Conservation (phyloP, 2,329 filamentous ascomycete genomes). For the Lasiodiplodia citricola region DNA sequence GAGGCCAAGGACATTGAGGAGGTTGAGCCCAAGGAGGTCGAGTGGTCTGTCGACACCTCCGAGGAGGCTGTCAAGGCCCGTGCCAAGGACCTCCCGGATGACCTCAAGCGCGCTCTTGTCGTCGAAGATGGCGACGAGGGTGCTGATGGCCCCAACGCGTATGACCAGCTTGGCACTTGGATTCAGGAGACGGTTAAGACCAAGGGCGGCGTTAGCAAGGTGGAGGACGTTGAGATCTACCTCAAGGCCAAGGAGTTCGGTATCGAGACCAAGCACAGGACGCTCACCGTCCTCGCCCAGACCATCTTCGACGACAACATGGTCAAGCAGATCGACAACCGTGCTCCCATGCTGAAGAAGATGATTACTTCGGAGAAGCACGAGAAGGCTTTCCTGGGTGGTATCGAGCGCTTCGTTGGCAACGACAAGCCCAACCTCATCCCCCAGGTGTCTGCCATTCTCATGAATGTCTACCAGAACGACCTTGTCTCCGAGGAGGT, state of each 20-base stretch:
- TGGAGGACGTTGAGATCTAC: slow-evolving; percentile 91
- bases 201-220: slow-evolving; percentile 73
- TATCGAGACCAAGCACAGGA: slow-evolving; percentile 93
- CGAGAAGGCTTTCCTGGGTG: slow-evolving; percentile 93
- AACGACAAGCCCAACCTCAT: slow-evolving; percentile 82
- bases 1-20: slow-evolving; percentile 75
- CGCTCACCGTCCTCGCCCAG: slow-evolving; percentile 87
- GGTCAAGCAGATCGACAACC: slow-evolving; percentile 81
- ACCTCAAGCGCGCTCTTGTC: slow-evolving; percentile 90
- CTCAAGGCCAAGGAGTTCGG: slow-evolving; percentile 96
- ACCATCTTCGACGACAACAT: slow-evolving; percentile 93
- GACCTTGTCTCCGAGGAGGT: slow-evolving; percentile 89
- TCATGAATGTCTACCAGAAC: slow-evolving; percentile 88
- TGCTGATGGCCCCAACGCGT: slow-evolving; percentile 77
- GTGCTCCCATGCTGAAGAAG: slow-evolving; percentile 88
- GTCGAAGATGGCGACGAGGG: slow-evolving; percentile 77
- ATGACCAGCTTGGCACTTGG: slow-evolving; percentile 94
- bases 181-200: slow-evolving; percentile 77
- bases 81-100: slow-evolving; percentile 88
- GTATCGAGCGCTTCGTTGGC: slow-evolving; percentile 89
- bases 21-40: slow-evolving; percentile 76
- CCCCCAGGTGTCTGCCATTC: slow-evolving; percentile 79
- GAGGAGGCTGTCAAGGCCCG: slow-evolving; percentile 94
- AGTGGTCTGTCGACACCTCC: slow-evolving; percentile 97
- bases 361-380: slow-evolving; percentile 90